Evolutionary conservation across 2,329 filamentous ascomycete species (phyloP), one percentile per base, ranked within the genome.

Genomic region (Xylariaceae sp.): DNA sequence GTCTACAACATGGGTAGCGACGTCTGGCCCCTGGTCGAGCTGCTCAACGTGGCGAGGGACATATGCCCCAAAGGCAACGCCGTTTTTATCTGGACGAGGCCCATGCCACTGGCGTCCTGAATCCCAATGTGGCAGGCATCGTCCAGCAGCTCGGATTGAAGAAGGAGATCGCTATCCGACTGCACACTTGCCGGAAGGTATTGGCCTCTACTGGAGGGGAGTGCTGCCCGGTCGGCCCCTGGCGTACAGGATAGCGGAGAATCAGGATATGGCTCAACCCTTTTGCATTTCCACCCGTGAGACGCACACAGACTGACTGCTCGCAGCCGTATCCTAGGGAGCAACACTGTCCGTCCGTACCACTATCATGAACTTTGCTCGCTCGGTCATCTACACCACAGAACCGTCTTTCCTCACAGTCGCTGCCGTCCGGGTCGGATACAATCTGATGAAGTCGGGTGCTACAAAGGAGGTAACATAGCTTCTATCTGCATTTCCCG

Each of bases 131-230:
- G 0, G 54, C 56, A 0, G 72, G 71, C 0, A 49, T 74, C 3
- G 65, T 75, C 9, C 62, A 60, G 36, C 55, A 58, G 26, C 52
- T 74, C 4, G 72, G 68, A 0, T 43, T 76, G 1, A 61, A 75
- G 39, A 57, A 66, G 12, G 55, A 63, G 14, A 66, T 68, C 45
- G 68, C 69, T 29, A 60, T 67, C 23, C 51, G 61, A 4, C 49
- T 72, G 4, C 68, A 75, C 45, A 74, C 68, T 0, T 75, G 66
- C 52, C 64, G 68, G n/a, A 76, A 77, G 47, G 67, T 68, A 3
- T 22, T 42, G 13, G 40, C 34, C 2, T 37, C 40, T n/a, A 31
- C 37, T 16, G 36, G 31, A 23, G 35, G 37, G 40, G 31, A 40
- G 30, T n/a, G n/a, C n/a, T n/a, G n/a, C n/a, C n/a, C n/a, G n/a